Conservation (phyloP, 1,284 basidiomycete genomes). For the Abortiporus biennis region DNA sequence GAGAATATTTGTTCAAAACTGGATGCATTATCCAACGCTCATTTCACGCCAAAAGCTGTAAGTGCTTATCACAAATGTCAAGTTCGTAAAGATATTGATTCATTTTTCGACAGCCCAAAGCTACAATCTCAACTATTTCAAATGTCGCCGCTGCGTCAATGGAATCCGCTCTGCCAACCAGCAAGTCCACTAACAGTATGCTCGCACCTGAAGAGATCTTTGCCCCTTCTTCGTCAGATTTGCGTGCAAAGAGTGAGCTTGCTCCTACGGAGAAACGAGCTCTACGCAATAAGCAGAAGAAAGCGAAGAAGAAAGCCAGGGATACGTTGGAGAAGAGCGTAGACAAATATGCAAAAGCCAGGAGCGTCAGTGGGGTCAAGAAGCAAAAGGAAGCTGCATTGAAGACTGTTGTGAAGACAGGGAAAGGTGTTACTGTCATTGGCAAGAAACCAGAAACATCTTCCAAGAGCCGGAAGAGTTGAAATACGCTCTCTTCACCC, state of each 20-base stretch:
- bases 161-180: slow-evolving; percentile 88
- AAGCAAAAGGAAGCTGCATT: slow-evolving; percentile 81
- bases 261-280: slow-evolving; percentile 83
- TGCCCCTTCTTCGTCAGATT: slow-evolving; percentile 46
- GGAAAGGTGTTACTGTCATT: slow-evolving; percentile 84
- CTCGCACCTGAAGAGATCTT: slow-evolving; percentile 95
- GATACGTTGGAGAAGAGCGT: slow-evolving; percentile 66
- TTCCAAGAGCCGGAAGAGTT: too few species aligned
- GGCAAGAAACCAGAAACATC: slow-evolving; percentile 55
- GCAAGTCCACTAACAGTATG: slow-evolving; percentile 71
- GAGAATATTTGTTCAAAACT: slow-evolving; percentile 85
- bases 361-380: slow-evolving; percentile 46
- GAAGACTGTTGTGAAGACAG: slow-evolving; percentile 73
- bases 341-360: slow-evolving; percentile 55
- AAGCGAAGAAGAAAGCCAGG: slow-evolving; percentile 66
- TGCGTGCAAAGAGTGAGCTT: slow-evolving; percentile 72
- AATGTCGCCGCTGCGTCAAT: slow-evolving; percentile 84
- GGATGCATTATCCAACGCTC: slow-evolving; percentile 91
- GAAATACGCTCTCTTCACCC: too few species aligned
- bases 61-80: slow-evolving; percentile 20
- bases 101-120: slow-evolving; percentile 68
- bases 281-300: slow-evolving; percentile 67
- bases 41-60: slow-evolving; percentile 94
- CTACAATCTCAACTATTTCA: slow-evolving; percentile 79
- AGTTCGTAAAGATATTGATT: background rate